phyloP scores from a whole-genome alignment of 1,284 basidiomycete species.

The Grifola frondosa region DNA sequence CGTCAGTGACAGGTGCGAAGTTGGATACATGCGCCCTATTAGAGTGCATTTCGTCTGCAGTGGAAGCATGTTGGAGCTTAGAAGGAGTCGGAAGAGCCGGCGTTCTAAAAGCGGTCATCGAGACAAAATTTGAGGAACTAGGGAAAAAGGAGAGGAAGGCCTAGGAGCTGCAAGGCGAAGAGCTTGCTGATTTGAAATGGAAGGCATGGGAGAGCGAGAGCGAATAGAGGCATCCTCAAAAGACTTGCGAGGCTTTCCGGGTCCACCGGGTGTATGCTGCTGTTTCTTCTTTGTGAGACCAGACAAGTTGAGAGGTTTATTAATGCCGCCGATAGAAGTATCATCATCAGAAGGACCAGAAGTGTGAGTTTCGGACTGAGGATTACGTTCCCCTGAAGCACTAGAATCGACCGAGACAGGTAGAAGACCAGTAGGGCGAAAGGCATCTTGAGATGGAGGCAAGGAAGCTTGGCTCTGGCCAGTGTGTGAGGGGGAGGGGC shows the following conservation, averaged over 20 bases:
- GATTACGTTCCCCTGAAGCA: no score
- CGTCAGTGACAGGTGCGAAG: neutral
- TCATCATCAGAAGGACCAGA: no score
- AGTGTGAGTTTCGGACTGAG: no score
- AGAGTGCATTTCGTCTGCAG: conserved; percentile 20
- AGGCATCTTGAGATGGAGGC: conserved; percentile 7
- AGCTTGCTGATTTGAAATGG: conserved; percentile 14
- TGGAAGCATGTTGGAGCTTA: conserved; percentile 11
- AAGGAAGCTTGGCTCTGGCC: neutral
- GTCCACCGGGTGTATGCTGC: neutral
- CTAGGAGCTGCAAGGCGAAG: conserved; percentile 13
- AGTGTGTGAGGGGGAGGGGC: conserved; percentile 3
- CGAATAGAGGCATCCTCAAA: conserved; percentile 11
- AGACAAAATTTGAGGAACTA: conserved; percentile 12
- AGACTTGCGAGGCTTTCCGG: conserved; percentile 15
- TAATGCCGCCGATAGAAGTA: conserved; percentile 12
- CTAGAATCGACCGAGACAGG: conserved; percentile 2
- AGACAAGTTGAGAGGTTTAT: conserved; percentile 31
- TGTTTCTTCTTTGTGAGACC: conserved; percentile 21
- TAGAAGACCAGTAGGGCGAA: conserved; percentile 18
- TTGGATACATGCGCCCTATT: conserved; percentile 32
- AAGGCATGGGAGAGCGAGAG: conserved; percentile 15
- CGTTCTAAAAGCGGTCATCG: conserved; percentile 17
- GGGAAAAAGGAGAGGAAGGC: conserved; percentile 25
- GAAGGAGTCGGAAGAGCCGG: conserved; percentile 15